Conservation (phyloP, 2,329 filamentous ascomycete species). For the Pyricularia grisea region DNA sequence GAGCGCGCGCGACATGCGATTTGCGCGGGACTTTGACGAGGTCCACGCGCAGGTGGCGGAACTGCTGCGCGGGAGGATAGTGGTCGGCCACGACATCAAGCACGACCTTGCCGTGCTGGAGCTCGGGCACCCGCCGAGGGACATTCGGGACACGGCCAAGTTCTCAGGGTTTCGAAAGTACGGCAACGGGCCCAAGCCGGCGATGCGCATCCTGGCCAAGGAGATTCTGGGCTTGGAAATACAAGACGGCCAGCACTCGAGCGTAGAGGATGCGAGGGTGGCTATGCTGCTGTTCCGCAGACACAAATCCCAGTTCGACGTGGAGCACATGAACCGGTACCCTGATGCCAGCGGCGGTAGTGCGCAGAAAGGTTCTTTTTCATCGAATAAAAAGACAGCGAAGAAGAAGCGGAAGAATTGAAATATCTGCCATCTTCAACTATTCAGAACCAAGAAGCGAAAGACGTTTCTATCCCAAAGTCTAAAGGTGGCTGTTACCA, state of each 20-base stretch:
- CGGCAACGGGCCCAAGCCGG: conserved; percentile 58
- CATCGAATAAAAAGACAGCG: conserved; percentile 30
- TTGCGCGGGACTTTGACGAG: conserved; percentile 61
- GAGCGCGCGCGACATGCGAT: conserved; percentile 59
- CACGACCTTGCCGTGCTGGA: conserved; percentile 71
- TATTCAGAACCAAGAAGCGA: not conserved
- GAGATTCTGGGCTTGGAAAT: conserved; percentile 53
- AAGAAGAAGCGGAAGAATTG: conserved; percentile 27
- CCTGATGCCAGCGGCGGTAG: conserved; percentile 21
- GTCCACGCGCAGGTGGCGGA: conserved; percentile 65
- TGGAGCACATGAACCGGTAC: conserved; percentile 64
- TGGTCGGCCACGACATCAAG: conserved; percentile 77
- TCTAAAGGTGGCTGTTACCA: not conserved
- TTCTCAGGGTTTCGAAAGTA: conserved; percentile 66
- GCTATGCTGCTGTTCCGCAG: conserved; percentile 83
- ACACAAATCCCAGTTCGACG: conserved; percentile 78
- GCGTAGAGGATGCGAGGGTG: conserved; percentile 72
- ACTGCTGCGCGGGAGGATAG: conserved; percentile 59
- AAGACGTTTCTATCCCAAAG: not conserved
- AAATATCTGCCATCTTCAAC: conserved; percentile 7
- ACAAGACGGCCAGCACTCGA: conserved; percentile 55
- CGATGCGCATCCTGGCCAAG: conserved; percentile 47
- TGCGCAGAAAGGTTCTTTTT: conserved; percentile 14
- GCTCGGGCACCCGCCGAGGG: conserved; percentile 66
- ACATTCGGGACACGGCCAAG: conserved; percentile 78